Percentiles rank a stretch among this genome's conserved stretches.
Evolutionary conservation across 2,329 filamentous ascomycete species (phyloP).

Genomic region (Pseudogymnoascus sp.): DNA sequence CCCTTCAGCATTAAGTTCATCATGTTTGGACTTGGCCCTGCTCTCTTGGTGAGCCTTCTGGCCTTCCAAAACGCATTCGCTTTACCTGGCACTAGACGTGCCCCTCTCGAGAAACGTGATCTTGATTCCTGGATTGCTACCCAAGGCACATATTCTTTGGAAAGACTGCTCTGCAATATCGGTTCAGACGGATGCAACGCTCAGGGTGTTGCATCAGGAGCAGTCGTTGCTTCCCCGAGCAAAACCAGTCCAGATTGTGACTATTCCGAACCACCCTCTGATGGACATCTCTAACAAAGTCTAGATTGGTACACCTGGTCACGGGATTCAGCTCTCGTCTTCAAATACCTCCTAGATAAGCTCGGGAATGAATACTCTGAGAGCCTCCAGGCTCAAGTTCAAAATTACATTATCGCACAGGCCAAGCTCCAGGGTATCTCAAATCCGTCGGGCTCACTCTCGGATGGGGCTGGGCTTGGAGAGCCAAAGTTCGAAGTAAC

Average conservation of each 20-base stretch:
- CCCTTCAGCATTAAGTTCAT: constrained; percentile 28
- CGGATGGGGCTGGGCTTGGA: constrained; percentile 46
- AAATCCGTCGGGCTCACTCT: constrained; percentile 45
- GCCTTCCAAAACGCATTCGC: constrained; percentile 46
- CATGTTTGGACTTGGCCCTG: constrained; percentile 45
- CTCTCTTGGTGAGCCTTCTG: constrained; percentile 43
- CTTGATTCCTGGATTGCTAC: constrained; percentile 47
- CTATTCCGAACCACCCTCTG: constrained; percentile 22
- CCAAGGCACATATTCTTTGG: constrained; percentile 45
- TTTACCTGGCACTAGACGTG: constrained; percentile 33
- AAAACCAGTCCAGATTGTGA: constrained; percentile 48
- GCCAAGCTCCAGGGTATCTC: constrained; percentile 48
- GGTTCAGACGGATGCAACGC: constrained; percentile 46
- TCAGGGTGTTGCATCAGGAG: constrained; percentile 40
- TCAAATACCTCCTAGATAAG: constrained; percentile 61
- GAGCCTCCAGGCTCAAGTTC: constrained; percentile 44
- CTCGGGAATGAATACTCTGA: constrained; percentile 48
- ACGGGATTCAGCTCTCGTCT: constrained; percentile 62
- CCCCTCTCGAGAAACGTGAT: constrained; percentile 37
- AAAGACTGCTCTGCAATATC: constrained; percentile 52
- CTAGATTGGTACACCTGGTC: constrained; percentile 78
- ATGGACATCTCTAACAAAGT: constrained; percentile 11
- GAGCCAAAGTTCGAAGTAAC: constrained; percentile 70
- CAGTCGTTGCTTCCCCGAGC: constrained; percentile 52
- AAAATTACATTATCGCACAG: constrained; percentile 62